Conservation (phyloP, 345 rosid genomes). For the Hypericum androsaemum region DNA sequence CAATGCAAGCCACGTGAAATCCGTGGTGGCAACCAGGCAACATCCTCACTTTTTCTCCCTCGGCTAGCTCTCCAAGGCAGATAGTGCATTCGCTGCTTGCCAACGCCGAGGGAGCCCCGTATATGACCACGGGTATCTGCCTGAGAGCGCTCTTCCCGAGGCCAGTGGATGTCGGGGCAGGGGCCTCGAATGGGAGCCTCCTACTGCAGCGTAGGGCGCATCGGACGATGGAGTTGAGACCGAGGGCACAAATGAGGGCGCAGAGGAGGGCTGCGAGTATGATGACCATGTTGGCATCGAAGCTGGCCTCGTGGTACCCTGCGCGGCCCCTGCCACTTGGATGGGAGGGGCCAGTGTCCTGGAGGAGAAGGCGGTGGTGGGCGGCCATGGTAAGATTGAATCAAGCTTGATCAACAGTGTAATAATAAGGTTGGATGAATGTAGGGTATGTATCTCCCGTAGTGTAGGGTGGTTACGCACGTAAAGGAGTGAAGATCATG, state of each 20-base stretch:
- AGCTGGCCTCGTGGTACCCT: constrained; percentile 1
- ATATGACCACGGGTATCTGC: constrained; percentile 15
- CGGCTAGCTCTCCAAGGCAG: constrained; percentile 16
- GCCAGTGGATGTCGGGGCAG: constrained; percentile 14
- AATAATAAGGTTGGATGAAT: no score
- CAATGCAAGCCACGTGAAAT: constrained; percentile 20
- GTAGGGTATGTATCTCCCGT: no score
- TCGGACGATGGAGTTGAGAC: constrained; percentile 18
- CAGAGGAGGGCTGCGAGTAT: constrained; percentile 22
- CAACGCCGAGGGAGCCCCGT: constrained; percentile 7
- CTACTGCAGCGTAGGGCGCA: constrained; percentile 19
- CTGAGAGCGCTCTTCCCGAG: constrained; percentile 16
- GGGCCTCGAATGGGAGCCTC: constrained; percentile 14
- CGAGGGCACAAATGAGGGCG: constrained; percentile 19
- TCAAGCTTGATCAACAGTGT: no score
- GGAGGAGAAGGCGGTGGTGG: no score
- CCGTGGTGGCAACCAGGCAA: constrained; percentile 18
- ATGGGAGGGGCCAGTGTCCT: no score
- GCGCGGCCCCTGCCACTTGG: neutral
- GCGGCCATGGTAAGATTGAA: no score
- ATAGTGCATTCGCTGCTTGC: constrained; percentile 19
- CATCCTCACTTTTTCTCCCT: constrained; percentile 20
- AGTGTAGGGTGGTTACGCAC: no score
- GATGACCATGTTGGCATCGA: constrained; percentile 22
- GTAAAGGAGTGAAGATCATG: no score